Conservation (phyloP, 352 stramenopile genomes). For the Globisporangium alternatum region DNA sequence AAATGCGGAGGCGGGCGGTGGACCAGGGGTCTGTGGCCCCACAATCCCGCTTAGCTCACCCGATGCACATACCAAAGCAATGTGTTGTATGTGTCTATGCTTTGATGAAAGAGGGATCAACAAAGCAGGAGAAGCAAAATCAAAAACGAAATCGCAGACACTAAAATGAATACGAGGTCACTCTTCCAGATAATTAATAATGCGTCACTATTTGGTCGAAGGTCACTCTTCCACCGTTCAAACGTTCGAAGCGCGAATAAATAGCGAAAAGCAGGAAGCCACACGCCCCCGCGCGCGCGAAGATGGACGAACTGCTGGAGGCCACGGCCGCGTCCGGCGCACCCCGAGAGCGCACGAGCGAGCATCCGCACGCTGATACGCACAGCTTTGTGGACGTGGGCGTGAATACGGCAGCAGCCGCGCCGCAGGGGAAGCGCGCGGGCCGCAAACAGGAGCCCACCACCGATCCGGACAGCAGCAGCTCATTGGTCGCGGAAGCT, state of each 20-base stretch:
- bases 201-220: constrained; percentile 4
- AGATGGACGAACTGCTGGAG: constrained; percentile 22
- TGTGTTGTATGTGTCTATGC: too few species aligned
- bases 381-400: neutral
- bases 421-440: constrained; percentile 6
- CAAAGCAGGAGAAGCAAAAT: too few species aligned
- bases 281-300: neutral
- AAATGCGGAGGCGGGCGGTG: too few species aligned
- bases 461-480: constrained; percentile 8
- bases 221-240: constrained; percentile 13
- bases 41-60: too few species aligned
- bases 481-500: constrained; percentile 3
- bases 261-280: neutral
- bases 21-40: too few species aligned
- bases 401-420: constrained; percentile 7
- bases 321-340: constrained; percentile 12
- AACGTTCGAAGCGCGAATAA: constrained; percentile 13
- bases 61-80: too few species aligned
- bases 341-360: constrained; percentile 10
- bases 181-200: neutral
- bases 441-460: constrained; percentile 2
- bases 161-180: neutral
- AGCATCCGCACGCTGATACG: neutral
- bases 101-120: too few species aligned
- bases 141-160: too few species aligned